phyloP scores from a whole-genome alignment of 139 green algal species.

The Haematococcus sp. region DNA sequence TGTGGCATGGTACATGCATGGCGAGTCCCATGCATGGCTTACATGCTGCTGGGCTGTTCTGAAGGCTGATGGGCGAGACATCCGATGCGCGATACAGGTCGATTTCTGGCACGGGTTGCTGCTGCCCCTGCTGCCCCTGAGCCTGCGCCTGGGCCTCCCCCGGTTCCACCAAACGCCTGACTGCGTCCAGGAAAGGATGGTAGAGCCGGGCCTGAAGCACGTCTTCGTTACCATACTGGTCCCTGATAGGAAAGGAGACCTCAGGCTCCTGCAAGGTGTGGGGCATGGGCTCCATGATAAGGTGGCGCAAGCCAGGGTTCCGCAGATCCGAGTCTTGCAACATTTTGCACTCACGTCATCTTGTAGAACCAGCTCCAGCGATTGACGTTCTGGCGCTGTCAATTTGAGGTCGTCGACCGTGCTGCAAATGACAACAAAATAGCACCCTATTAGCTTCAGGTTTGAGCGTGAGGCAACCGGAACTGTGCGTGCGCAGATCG shows the following conservation, averaged over 20 bases:
- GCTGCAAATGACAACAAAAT: no score
- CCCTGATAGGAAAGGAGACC: constrained; percentile 5
- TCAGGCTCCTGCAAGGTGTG: constrained; percentile 8
- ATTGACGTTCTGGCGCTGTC: constrained; percentile 4
- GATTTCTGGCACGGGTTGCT: constrained; percentile 1
- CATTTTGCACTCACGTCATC: not conserved
- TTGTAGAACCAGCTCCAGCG: constrained; percentile 13
- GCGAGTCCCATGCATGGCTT: no score
- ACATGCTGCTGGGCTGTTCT: constrained; percentile 21
- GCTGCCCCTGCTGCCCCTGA: not conserved
- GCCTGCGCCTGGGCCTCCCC: not conserved
- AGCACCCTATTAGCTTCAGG: not conserved
- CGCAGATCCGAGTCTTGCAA: no score
- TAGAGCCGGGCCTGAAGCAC: constrained; percentile 12
- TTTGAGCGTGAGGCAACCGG: not conserved
- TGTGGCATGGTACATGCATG: no score
- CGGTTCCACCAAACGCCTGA: constrained; percentile 2
- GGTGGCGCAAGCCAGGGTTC: no score
- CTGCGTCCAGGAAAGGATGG: constrained; percentile 14
- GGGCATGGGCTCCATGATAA: not conserved
- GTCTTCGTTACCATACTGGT: constrained; percentile 13
- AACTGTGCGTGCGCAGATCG: no score
- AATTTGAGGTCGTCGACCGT: constrained; percentile 19
- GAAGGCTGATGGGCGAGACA: constrained; percentile 14
- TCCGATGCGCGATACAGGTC: constrained; percentile 16